These are phyloP conservation scores for Zarea fungicola DNA, from an alignment of 2,329 filamentous ascomycete species.

Conservation along the genomic window DNA sequence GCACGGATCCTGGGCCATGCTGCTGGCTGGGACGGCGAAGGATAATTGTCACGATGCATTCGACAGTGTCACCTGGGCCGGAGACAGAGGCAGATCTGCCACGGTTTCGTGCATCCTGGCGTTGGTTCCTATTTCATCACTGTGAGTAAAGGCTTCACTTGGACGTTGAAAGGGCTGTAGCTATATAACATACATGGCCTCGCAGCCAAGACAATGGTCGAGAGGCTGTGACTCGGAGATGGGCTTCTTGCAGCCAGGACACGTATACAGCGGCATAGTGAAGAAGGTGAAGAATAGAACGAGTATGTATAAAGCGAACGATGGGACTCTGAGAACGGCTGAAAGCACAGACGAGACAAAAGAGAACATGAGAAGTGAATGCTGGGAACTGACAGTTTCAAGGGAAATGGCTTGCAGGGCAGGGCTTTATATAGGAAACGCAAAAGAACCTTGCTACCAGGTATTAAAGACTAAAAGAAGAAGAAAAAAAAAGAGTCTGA, in stretches of 20 bases:
- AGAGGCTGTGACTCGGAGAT: conserved; percentile 11
- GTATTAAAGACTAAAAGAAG: background rate
- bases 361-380: too few relatives aligned
- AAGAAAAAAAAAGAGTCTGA: background rate
- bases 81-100: background rate
- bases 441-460: background rate
- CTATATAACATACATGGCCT: conserved; percentile 3
- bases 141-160: background rate
- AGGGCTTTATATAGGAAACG: background rate
- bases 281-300: too few relatives aligned
- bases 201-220: conserved; percentile 10
- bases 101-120: background rate
- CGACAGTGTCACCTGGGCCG: background rate
- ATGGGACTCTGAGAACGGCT: too few relatives aligned
- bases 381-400: too few relatives aligned
- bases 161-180: too few relatives aligned
- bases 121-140: conserved; percentile 1
- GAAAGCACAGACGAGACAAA: too few relatives aligned
- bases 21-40: conserved; percentile 9
- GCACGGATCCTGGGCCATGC: background rate
- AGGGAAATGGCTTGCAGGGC: too few relatives aligned
- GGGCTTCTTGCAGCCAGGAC: conserved; percentile 8
- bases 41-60: conserved; percentile 5
- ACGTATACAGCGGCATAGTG: background rate
- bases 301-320: too few relatives aligned